A percentile compares a stretch with the other conserved stretches of the same genome.
These are phyloP conservation scores for Hirschfeldia incana DNA, from an alignment of 345 rosid genomes.

Conservation along the genomic window DNA sequence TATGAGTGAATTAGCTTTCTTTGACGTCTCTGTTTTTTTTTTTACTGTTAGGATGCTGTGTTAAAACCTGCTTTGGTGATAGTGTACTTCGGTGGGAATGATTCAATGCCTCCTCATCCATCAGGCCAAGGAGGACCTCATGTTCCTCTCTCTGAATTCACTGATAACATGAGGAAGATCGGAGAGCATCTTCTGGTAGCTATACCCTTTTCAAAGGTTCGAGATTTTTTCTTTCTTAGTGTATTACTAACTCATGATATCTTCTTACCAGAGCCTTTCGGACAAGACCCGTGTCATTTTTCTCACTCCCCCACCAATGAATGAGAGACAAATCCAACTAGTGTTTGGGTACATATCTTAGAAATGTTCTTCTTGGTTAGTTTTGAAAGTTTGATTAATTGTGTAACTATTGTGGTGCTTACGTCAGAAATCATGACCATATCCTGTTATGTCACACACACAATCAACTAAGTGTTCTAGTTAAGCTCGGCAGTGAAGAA, in stretches of 20 bases:
- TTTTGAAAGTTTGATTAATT: too few species aligned
- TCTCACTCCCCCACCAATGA: conserved; percentile 73
- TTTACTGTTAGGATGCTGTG: conserved; percentile 50
- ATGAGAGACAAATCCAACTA: conserved; percentile 48
- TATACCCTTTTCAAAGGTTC: background rate
- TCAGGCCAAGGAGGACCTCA: conserved; percentile 66
- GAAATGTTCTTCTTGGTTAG: too few species aligned
- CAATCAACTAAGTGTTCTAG: too few species aligned
- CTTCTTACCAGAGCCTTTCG: too few species aligned
- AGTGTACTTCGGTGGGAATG: conserved; percentile 94
- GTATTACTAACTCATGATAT: too few species aligned
- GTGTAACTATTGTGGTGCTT: too few species aligned
- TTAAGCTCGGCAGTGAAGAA: too few species aligned
- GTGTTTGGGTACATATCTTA: conserved; percentile 35
- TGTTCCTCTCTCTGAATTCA: conserved; percentile 78
- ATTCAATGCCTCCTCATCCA: conserved; percentile 64
- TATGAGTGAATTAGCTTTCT: background rate
- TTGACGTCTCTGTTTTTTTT: background rate
- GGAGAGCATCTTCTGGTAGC: conserved; percentile 74
- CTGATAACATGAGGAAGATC: conserved; percentile 75
- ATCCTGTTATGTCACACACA: too few species aligned
- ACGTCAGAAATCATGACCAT: too few species aligned
- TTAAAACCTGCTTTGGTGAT: conserved; percentile 81
- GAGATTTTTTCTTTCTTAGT: background rate
- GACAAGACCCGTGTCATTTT: too few species aligned